These are phyloP conservation scores for Pichia pseudocactophila DNA, from an alignment of 805 yeast genomes.

Conservation along the genomic window DNA sequence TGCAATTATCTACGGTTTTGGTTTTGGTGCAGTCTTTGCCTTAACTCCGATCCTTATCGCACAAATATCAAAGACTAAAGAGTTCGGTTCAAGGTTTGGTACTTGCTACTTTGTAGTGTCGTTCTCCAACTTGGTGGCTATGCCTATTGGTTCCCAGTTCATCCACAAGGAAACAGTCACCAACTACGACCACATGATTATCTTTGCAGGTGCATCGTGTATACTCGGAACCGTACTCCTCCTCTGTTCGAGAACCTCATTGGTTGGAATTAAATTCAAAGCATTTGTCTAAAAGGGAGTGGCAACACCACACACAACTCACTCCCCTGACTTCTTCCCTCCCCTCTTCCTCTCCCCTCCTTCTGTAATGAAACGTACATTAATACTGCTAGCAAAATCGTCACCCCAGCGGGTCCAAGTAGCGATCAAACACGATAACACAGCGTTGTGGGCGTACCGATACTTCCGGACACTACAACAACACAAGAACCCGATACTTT, in stretches of 20 bases:
- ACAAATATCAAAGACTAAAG: conserved; percentile 45
- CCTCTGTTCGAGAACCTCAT: conserved; percentile 11
- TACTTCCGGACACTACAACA: conserved; percentile 14
- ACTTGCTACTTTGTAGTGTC: conserved; percentile 57
- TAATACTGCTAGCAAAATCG: background rate
- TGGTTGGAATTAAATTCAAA: conserved; percentile 24
- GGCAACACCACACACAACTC: too few species aligned
- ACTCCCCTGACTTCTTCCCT: background rate
- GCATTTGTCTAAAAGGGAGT: conserved; percentile 16
- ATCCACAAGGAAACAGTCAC: conserved; percentile 24
- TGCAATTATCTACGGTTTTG: conserved; percentile 41
- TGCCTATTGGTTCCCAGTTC: conserved; percentile 43
- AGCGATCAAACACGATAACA: conserved; percentile 10
- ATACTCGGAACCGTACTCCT: conserved; percentile 13
- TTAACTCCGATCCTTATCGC: conserved; percentile 57
- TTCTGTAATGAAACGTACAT: background rate
- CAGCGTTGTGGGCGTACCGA: conserved; percentile 22
- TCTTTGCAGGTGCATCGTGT: conserved; percentile 21
- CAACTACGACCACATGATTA: conserved; percentile 20
- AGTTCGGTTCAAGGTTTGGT: conserved; percentile 63
- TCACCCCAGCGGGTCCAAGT: background rate
- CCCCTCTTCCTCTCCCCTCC: background rate
- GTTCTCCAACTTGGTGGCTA: conserved; percentile 35
- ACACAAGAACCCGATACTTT: conserved; percentile 9
- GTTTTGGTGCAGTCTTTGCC: conserved; percentile 49